Base-by-base conservation (phyloP, 495 filamentous ascomycete genomes). In the Aspergillus taichungensis region DNA sequence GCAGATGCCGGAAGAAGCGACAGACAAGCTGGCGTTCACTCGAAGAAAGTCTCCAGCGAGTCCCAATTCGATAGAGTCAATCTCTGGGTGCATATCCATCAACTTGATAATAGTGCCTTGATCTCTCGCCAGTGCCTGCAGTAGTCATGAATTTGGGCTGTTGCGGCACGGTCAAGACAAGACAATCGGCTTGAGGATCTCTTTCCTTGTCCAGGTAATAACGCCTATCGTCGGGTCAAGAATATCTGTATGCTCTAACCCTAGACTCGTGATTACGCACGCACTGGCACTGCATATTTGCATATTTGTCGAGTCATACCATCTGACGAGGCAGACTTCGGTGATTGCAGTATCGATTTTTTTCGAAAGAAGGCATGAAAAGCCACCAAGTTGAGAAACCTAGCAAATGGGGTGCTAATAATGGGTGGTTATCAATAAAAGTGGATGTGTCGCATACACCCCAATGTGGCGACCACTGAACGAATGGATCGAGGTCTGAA, bases 141-240 rank as follows among this genome's bases (percentile, higher is more conserved):
- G 63, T 6, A 69, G 63, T 57, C 92, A 87, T 37, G 0, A 12
- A 10, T 6, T 18, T 12, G 35, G 35, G 35, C 5, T 5, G 6
- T 12, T 37, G 35, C 12, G 74, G 74, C 5, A 82, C 73, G 0
- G 80, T 85, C 42, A 88, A 86, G 7, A 79, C 83, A 3, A 76
- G 69, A 11, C 67, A 66, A 1, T 73, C 0, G 50, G 12, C 59
- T 92, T 94, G 68, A 90, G 79, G 45, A 92, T 87, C 7, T 88
- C 87, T 0, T 74, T 82, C 56, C 92, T 92, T 54, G 92, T 85
- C 87, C 88, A 92, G 5, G 88, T 86, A 49, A 94, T 94, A 48
- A 85, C 75, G 32, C 84, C 81, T 13, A 89, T 74, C 0, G 87
- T 88, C 11, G 75, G 51, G 6, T 88, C 87, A 11, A 94, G 75